Evolutionary conservation across 2,329 filamentous ascomycete species (phyloP), one percentile per base, ranked within the genome.

Genomic region (Thielaviopsis ethacetica): DNA sequence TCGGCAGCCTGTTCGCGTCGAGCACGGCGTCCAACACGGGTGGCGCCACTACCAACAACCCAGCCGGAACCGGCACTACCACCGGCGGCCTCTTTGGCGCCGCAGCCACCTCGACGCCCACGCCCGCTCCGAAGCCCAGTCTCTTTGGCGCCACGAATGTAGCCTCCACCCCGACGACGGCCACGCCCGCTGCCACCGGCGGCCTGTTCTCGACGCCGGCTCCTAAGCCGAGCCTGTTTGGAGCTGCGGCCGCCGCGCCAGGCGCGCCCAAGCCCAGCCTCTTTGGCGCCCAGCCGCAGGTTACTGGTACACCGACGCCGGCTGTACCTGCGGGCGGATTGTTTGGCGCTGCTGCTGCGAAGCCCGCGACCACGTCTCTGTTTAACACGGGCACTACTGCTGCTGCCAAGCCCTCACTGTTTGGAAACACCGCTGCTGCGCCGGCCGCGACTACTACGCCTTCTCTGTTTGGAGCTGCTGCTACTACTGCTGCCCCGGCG

Each of bases 171-270:
- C 30, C 30, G 30, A 34, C 30, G 65, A 63, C 62, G 54, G 61
- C 64, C 27, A 60, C 64, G 52, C 59, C 56, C n/a, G 60, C 62
- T 22, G 57, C 63, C 24, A 51, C 60, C 30, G 47, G 34, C 53
- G 64, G 63, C 52, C 58, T 67, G 2, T 67, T 69, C 62, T 60
- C 63, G 49, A 56, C 62, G 4, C 54, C 60, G 38, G 53, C 66
- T 22, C 62, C 67, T 47, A 68, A 65, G 49, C 69, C 71, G 12
- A 71, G 69, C 27, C 63, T 74, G 10, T 74, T 75, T 62, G 70
- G 70, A 44, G 63, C 64, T 61, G 65, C 59, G 12, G 63, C 62
- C 68, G 61, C 70, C 67, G 63, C 52, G 1, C 50, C 66, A 65
- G 51, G 68, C 67, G 62, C 62, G 67, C 58, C 61, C 61, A 54